Base-by-base conservation (phyloP, 768 basidiomycete genomes). In the Udeniomyces megalosporus region DNA sequence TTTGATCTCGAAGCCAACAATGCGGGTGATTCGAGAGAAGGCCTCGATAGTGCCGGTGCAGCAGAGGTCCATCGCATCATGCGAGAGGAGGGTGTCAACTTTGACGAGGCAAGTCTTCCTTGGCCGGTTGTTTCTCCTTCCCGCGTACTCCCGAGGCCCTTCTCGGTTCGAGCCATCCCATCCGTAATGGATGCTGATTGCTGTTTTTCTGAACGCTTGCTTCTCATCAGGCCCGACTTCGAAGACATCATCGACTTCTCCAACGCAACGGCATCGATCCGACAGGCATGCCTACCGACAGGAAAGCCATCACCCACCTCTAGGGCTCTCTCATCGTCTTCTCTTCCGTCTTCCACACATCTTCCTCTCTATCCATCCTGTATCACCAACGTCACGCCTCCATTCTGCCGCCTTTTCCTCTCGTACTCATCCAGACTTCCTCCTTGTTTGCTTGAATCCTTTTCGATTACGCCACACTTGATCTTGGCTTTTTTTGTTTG, bases 1-100 rank as follows among this genome's bases (percentile, higher is more conserved):
- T 64, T 64, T 29, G 62, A 64, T 44, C 46, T 64, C 48, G 62
- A 64, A 51, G 48, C 56, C 14, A 31, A 64, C 51, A 64, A 64
- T 6, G 56, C 31, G 17, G 62, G 45, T 3, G 62, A 64, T 38
- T 51, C 38, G n/a, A 58, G 62, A 28, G n/a, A 50, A 38, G 62
- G 62, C 4, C 31, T 64, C 29, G 56, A 64, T 22, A 32, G 46
- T 20, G 42, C 20, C n/a, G 62, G 48, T 11, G 52, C 56, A 20
- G 62, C 55, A 8, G 62, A 64, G 44, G 50, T 64, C 1, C 62
- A 64, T 24, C 34, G 52, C 14, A 64, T 64, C 56, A 64, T 64
- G 62, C 42, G 56, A n/a, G 62, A 64, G 12, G 57, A 64, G 51
- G 38, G 49, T 14, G 47, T 57, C 44, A 38, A 45, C 6, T 64